Evolutionary conservation across 2,329 filamentous ascomycete genomes (phyloP), one percentile per base, ranked within the genome.

Genomic region (Sporothrix curviconia): DNA sequence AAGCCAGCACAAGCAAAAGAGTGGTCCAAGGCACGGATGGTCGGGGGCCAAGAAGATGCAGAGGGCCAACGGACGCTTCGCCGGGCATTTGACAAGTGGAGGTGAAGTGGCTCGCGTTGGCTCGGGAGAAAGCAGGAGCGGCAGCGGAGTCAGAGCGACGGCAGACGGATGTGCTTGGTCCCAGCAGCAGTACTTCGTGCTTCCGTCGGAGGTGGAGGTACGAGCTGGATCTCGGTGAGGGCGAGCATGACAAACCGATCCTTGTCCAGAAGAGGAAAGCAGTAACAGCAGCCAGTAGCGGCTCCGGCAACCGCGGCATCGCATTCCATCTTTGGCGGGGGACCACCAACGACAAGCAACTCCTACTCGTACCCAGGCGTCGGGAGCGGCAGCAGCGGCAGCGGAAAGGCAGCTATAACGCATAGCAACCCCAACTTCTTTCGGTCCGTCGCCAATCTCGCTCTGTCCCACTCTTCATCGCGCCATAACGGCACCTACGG

Each of bases 371-470:
- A 87, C 60, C 81, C 79, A 15, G 44, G 19, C 34, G 15, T 15
- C 22, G 24, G 22, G 7, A 34, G 22, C 25, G 22, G 34, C 56
- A 77, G 79, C 40, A 59, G 78, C 70, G 44, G 44, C 3, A 25
- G 36, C 11, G 55, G 43, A 7, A 37, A 43, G 3, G 32, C 59
- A 6, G 28, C 55, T 3, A 66, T 62, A 56, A 60, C 70, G 15
- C 70, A 68, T 57, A 65, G 67, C 56, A 66, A 65, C 39, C 69
- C 72, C 53, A 80, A 80, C 59, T 96, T 95, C 77, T 92, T 95
- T 66, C 89, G 90, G 60, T 94, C 89, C 55, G 89, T 96, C 72
- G 87, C 89, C 63, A 94, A 92, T 69, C 81, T 96, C 62, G 77
- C 79, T 19, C 70, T 83, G 7, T 67, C 74, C 0, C 69, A 75